These are phyloP conservation scores for Sporormia fimetaria DNA, from an alignment of 495 filamentous ascomycete genomes.

Conservation along the genomic window DNA sequence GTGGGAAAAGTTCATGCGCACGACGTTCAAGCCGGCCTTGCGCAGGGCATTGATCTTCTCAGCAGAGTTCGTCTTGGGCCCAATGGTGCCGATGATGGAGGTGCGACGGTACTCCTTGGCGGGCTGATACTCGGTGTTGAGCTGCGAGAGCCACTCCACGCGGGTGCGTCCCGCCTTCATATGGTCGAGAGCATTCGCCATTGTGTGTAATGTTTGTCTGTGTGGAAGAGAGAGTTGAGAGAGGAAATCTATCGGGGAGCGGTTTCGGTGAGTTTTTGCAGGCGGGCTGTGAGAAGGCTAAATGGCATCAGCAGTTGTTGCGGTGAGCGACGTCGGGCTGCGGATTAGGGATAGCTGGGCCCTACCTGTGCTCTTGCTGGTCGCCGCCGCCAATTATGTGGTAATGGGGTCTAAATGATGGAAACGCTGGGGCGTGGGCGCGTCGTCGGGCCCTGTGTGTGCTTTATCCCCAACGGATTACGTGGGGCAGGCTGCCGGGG, in stretches of 20 bases:
- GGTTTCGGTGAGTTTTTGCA: not conserved
- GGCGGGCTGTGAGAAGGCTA: not conserved
- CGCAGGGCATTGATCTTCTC: conserved; percentile 92
- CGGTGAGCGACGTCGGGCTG: not conserved
- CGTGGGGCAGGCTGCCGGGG: conserved; percentile 11
- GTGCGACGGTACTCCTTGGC: conserved; percentile 83
- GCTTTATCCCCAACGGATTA: conserved; percentile 3
- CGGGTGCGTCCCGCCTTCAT: conserved; percentile 63
- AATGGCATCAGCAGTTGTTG: not conserved
- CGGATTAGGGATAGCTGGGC: not conserved
- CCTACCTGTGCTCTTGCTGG: no score
- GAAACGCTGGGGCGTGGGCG: conserved; percentile 7
- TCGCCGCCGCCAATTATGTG: conserved; percentile 1
- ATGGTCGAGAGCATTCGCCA: conserved; percentile 67
- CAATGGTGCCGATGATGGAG: conserved; percentile 98
- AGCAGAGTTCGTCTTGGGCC: conserved; percentile 96
- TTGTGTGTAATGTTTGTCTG: conserved; percentile 22
- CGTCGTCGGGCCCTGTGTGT: not conserved
- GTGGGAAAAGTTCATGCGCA: conserved; percentile 99
- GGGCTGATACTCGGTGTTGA: conserved; percentile 68
- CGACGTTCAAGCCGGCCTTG: conserved; percentile 83
- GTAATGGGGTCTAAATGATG: conserved; percentile 4
- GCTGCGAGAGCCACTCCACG: conserved; percentile 83
- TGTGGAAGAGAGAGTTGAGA: not conserved
- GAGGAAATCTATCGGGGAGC: not conserved